Evolutionary conservation across 305 asterid genomes (phyloP), one percentile per base, ranked within the genome.

Genomic region (Salvia sclarea): DNA sequence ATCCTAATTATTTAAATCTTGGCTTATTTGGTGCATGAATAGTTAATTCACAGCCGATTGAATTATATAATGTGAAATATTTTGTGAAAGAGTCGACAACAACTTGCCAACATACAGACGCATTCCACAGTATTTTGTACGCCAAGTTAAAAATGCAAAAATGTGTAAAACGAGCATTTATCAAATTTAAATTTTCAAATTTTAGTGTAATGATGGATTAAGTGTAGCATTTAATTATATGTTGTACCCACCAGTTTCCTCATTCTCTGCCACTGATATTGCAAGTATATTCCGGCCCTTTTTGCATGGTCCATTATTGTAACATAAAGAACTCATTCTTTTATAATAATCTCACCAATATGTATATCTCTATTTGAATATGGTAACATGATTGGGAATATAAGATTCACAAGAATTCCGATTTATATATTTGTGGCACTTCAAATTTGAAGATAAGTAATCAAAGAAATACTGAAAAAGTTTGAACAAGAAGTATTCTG

Each of bases 211-310:
- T 31, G 41, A 35, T 49, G 59, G 73, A 50, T 66, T 60, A 59
- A 21, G 65, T 60, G 59, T 50, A 59, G 20, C 52, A 50, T 37
- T 64, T 41, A 9, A 55, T 57, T 21, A 64, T 54, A 25, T 33
- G 31, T 41, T 18, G 5, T 9, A 14, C 6, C 2, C 0, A 37
- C 60, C 38, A 58, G 12, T 45, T 69, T 55, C 80, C 75, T 47
- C 66, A 50, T 21, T 66, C 61, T 71, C 47, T 35, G 71, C 71
- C 79, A 55, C 76, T 35, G 18, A 53, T 30, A 20, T 37, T 49
- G 61, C 74, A 66, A 60, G 31, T 35, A 64, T 10, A 25, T 70
- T 48, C 14, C 21, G 5, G 12, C 47, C 54, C 45, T 31, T 31
- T 58, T 45, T 30, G 20, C 59, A 33, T 33, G 18, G 33, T 12